These are phyloP conservation scores for Cercospora sp. DNA, from an alignment of 2,329 filamentous ascomycete species.

Conservation along the genomic window DNA sequence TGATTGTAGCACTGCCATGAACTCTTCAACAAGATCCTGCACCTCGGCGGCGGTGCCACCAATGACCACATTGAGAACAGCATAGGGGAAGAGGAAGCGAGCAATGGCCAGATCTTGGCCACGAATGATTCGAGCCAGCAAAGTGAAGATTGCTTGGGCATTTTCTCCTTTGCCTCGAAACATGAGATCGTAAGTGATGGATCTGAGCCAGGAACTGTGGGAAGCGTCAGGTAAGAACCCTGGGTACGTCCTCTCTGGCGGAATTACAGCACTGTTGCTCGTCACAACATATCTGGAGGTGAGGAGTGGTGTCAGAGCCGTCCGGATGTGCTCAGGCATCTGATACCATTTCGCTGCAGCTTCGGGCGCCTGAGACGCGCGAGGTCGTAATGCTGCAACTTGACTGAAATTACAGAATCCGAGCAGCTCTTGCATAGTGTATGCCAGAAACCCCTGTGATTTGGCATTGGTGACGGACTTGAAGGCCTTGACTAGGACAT, in stretches of 20 bases:
- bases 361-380: constrained; percentile 57
- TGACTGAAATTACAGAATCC: constrained; percentile 71
- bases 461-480: constrained; percentile 84
- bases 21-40: constrained; percentile 67
- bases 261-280: constrained; percentile 33
- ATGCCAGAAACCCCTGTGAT: constrained; percentile 88
- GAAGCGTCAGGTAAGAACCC: constrained; percentile 68
- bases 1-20: constrained; percentile 69
- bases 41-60: constrained; percentile 67
- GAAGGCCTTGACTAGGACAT: constrained; percentile 88
- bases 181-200: constrained; percentile 78
- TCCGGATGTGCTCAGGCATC: constrained; percentile 74
- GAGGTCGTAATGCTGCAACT: constrained; percentile 53
- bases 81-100: constrained; percentile 84
- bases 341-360: constrained; percentile 73
- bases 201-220: constrained; percentile 79
- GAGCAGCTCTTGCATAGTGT: constrained; percentile 89
- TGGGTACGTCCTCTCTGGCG: constrained; percentile 60
- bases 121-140: constrained; percentile 77
- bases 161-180: constrained; percentile 73
- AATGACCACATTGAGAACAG: constrained; percentile 78
- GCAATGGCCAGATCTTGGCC: constrained; percentile 84
- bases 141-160: constrained; percentile 74
- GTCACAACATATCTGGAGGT: constrained; percentile 78
- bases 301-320: constrained; percentile 83